Evolutionary conservation across 2,329 filamentous ascomycete species (phyloP).

Genomic region (Stachybotrys elegans): DNA sequence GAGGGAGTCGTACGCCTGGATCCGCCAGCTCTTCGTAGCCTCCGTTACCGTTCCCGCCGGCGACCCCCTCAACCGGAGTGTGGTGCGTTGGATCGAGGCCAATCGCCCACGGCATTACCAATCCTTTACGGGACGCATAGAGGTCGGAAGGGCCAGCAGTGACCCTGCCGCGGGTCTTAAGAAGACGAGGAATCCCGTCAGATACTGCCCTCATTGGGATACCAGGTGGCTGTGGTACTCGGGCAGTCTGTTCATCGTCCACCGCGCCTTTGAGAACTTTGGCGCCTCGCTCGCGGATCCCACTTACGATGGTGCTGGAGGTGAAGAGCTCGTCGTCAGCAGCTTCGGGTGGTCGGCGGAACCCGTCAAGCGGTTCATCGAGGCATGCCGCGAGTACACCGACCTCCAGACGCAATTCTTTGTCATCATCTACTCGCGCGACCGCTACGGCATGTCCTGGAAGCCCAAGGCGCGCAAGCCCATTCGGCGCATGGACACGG

Average conservation of each 20-base stretch:
- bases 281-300: slow-evolving; percentile 31
- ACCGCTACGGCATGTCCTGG: slow-evolving; percentile 42
- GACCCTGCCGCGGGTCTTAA: slow-evolving; percentile 35
- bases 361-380: slow-evolving; percentile 40
- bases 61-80: slow-evolving; percentile 39
- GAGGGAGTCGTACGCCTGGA: slow-evolving; percentile 32
- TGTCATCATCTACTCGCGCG: slow-evolving; percentile 42
- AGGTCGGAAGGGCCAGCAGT: slow-evolving; percentile 23
- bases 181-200: slow-evolving; percentile 33
- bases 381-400: slow-evolving; percentile 41
- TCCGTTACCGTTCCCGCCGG: slow-evolving; percentile 36
- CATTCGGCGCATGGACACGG: slow-evolving; percentile 43
- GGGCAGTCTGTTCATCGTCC: slow-evolving; percentile 38
- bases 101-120: slow-evolving; percentile 33
- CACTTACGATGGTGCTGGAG: slow-evolving; percentile 39
- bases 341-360: slow-evolving; percentile 46
- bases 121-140: slow-evolving; percentile 39
- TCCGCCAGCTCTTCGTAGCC: slow-evolving; percentile 37
- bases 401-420: slow-evolving; percentile 44
- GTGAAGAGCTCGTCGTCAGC: slow-evolving; percentile 41
- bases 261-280: slow-evolving; percentile 34
- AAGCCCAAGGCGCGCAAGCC: slow-evolving; percentile 43
- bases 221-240: slow-evolving; percentile 45
- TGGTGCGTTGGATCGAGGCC: slow-evolving; percentile 39
- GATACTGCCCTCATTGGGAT: slow-evolving; percentile 41